Base-by-base conservation (phyloP, 352 stramenopile genomes). In the Globisporangium spinosum region DNA sequence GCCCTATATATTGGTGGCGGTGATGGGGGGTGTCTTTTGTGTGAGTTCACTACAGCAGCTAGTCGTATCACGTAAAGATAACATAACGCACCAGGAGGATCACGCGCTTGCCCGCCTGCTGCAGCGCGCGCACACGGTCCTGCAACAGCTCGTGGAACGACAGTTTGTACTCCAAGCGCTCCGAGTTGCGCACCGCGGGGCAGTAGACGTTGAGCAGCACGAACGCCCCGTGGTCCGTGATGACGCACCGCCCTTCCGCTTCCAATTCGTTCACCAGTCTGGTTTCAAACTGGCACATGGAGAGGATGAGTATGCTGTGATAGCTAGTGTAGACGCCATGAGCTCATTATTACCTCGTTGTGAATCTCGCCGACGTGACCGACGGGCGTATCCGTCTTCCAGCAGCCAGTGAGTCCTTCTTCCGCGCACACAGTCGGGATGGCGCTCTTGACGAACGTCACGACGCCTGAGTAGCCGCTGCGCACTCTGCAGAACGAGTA, bases 191-290 rank as follows among this genome's bases (percentile, higher is more conserved):
- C 23, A 89, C 70, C 7, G 90, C 88, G 32, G 90, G 90, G 35
- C 89, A 96, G 70, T 97, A 97, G 22, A 92, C 83, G 70, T 97
- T 97, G 43, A 97, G 58, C 17, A 97, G 74, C 38, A 97, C 82
- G 71, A 97, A 97, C n/a, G 85, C 71, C 56, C 80, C 67, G 67
- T 97, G 90, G 65, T 97, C 88, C 5, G 90, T 97, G 61, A 97
- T 89, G 22, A 97, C 71, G 62, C 89, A 89, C 1, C 91, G 82
- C 3, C 91, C 91, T 74, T 97, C 91, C 22, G 78, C 76, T 51
- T 94, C 87, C 51, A 94, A 67, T 22, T 91, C 75, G 10, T 67
- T 83, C 70, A 92, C 65, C 15, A 85, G 22, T 70, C 84, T 85
- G 0, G 78, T 56, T 2, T 79, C 66, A n/a, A 91, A 69, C 84